Evolutionary conservation across 2,329 filamentous ascomycete genomes (phyloP).

Genomic region (Blumeria hordei): DNA sequence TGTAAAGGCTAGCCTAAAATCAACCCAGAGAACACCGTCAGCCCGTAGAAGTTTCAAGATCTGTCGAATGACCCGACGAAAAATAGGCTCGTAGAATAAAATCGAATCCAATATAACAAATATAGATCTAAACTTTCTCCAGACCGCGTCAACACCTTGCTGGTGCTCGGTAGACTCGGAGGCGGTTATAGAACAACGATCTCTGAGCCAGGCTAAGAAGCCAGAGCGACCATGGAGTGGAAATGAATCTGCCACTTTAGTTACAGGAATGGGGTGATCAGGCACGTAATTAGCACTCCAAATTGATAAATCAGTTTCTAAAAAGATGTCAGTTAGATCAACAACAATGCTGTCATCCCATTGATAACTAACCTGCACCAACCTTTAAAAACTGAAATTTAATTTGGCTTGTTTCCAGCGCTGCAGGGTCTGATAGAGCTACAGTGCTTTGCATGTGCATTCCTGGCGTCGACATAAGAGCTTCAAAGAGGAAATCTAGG

Average conservation of each 20-base stretch:
- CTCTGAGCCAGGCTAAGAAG: constrained; percentile 57
- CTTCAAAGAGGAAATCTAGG: constrained; percentile 52
- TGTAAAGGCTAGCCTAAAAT: constrained; percentile 54
- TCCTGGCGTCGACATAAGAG: constrained; percentile 45
- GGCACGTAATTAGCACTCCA: constrained; percentile 43
- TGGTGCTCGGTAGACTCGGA: constrained; percentile 58
- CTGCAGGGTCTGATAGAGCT: constrained; percentile 26
- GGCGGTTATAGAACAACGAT: constrained; percentile 44
- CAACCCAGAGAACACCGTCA: constrained; percentile 69
- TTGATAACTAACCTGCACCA: not conserved
- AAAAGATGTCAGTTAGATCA: not conserved
- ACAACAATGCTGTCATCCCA: not conserved
- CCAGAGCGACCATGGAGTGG: constrained; percentile 45
- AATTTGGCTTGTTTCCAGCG: constrained; percentile 29
- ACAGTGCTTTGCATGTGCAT: constrained; percentile 44
- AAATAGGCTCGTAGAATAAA: constrained; percentile 78
- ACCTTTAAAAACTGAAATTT: constrained; percentile 35
- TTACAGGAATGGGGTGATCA: constrained; percentile 16
- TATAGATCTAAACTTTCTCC: constrained; percentile 54
- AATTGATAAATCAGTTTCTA: constrained; percentile 23
- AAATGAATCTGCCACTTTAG: constrained; percentile 44
- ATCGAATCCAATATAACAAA: constrained; percentile 53
- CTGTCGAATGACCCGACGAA: constrained; percentile 46
- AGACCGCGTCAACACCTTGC: constrained; percentile 62
- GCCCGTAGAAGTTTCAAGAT: constrained; percentile 48